Conservation (phyloP, 768 basidiomycete genomes). For the Kwoniella pini region DNA sequence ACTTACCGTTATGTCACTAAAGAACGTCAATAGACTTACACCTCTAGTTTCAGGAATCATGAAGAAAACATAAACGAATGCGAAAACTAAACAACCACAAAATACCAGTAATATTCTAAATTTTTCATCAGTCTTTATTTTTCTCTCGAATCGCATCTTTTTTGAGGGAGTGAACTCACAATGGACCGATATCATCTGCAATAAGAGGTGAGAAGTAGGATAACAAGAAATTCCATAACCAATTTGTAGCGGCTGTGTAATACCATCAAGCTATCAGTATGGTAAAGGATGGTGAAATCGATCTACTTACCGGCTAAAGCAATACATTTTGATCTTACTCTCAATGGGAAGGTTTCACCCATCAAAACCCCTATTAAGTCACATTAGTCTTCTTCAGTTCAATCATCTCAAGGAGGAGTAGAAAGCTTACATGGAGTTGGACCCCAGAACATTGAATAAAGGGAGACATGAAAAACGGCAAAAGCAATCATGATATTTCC, state of each 20-base stretch:
- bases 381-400: background rate
- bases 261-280: too few species aligned
- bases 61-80: constrained; percentile 68
- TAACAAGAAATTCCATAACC: constrained; percentile 46
- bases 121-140: background rate
- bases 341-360: constrained; percentile 77
- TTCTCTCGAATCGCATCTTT: too few species aligned
- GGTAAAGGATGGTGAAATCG: too few species aligned
- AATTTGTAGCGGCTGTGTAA: constrained; percentile 60
- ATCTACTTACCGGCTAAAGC: constrained; percentile 59
- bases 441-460: constrained; percentile 21
- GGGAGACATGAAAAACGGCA: constrained; percentile 9
- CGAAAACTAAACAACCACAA: constrained; percentile 71
- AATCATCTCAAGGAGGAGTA: constrained; percentile 7
- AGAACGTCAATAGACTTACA: background rate
- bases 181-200: constrained; percentile 26
- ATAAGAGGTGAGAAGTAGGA: constrained; percentile 29
- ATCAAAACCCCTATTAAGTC: constrained; percentile 57
- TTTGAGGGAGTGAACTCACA: too few species aligned
- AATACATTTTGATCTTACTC: constrained; percentile 74
- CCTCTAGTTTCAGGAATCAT: constrained; percentile 68
- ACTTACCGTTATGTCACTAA: background rate
- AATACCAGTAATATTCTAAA: constrained; percentile 67
- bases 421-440: constrained; percentile 22
- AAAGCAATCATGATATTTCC: constrained; percentile 16